A percentile compares a stretch with the other conserved stretches of the same genome.
Conservation (phyloP, 2,329 filamentous ascomycete genomes). For the Parastagonospora nodorum region DNA sequence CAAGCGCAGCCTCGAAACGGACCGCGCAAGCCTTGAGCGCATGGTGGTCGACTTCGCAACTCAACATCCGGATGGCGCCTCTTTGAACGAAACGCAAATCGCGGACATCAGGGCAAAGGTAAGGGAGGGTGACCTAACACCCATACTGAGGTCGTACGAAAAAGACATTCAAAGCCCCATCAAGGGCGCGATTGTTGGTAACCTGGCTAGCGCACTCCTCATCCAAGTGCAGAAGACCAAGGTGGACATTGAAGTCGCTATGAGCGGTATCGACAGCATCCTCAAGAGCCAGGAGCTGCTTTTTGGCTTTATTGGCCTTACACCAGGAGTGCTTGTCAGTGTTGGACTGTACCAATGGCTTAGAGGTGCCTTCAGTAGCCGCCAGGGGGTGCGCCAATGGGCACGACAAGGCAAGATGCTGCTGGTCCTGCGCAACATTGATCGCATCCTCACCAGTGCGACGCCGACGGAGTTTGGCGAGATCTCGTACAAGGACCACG, state of each 20-base stretch:
- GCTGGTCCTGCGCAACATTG: slow-evolving; percentile 84
- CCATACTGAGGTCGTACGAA: slow-evolving; percentile 89
- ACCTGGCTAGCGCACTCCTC: slow-evolving; percentile 84
- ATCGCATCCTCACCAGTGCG: slow-evolving; percentile 63
- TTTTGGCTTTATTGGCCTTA: slow-evolving; percentile 94
- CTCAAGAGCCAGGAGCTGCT: slow-evolving; percentile 96
- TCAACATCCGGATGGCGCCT: slow-evolving; percentile 72
- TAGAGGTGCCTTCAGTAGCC: slow-evolving; percentile 69
- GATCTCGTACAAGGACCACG: slow-evolving; percentile 90
- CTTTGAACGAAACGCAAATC: slow-evolving; percentile 71
- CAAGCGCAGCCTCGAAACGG: slow-evolving; percentile 85
- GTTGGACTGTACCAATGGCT: slow-evolving; percentile 77
- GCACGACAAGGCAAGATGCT: slow-evolving; percentile 72
- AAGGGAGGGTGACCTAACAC: slow-evolving; percentile 88
- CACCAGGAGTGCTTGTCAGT: slow-evolving; percentile 87
- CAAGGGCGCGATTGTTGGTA: slow-evolving; percentile 79
- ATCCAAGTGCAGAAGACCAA: slow-evolving; percentile 99
- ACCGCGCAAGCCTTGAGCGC: slow-evolving; percentile 88
- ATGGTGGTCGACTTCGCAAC: slow-evolving; percentile 98
- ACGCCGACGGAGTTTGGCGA: slow-evolving; percentile 72
- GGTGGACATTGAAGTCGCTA: slow-evolving; percentile 94
- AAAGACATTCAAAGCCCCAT: slow-evolving; percentile 83
- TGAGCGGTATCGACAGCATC: slow-evolving; percentile 92
- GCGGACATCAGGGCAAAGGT: slow-evolving; percentile 78
- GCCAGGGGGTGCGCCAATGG: slow-evolving; percentile 69